Evolutionary conservation across 495 filamentous ascomycete species (phyloP).

Genomic region (Patellaria atrata): DNA sequence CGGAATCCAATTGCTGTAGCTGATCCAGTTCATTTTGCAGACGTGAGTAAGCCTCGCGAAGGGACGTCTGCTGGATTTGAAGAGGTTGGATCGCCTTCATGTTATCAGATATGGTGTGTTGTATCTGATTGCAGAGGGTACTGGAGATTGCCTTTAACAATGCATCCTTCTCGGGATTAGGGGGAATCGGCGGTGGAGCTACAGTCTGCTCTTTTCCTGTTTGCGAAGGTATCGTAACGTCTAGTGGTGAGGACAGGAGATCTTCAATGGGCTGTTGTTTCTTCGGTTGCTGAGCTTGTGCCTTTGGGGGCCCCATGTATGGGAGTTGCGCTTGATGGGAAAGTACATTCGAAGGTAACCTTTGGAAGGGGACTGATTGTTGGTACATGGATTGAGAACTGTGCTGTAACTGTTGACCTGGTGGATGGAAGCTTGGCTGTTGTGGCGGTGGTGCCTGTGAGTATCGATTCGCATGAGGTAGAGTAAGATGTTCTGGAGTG

Average conservation of each 20-base stretch:
- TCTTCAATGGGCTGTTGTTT: constrained; percentile 41
- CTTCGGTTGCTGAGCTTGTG: constrained; percentile 9
- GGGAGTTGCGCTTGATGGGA: constrained; percentile 10
- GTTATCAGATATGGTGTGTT: constrained; percentile 48
- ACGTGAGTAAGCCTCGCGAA: constrained; percentile 47
- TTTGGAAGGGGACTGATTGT: constrained; percentile 6
- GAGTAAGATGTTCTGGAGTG: constrained; percentile 10
- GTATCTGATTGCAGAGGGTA: constrained; percentile 50
- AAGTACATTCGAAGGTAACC: constrained; percentile 3
- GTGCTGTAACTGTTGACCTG: constrained; percentile 8
- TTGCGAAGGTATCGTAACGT: constrained; percentile 47
- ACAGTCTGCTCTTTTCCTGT: constrained; percentile 27
- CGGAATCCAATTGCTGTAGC: constrained; percentile 49
- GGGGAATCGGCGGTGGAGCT: constrained; percentile 73
- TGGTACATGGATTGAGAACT: constrained; percentile 4
- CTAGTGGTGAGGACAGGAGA: constrained; percentile 56
- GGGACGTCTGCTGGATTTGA: constrained; percentile 61
- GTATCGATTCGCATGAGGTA: constrained; percentile 6
- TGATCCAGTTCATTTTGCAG: constrained; percentile 59
- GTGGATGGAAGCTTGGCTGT: constrained; percentile 7
- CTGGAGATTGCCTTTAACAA: constrained; percentile 64
- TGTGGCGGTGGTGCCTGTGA: constrained; percentile 8
- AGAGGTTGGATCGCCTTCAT: constrained; percentile 58
- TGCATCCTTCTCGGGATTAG: constrained; percentile 91
- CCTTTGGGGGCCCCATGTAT: constrained; percentile 10